Conservation (phyloP, 78 protist species). For the Polysphondylium violaceum region DNA sequence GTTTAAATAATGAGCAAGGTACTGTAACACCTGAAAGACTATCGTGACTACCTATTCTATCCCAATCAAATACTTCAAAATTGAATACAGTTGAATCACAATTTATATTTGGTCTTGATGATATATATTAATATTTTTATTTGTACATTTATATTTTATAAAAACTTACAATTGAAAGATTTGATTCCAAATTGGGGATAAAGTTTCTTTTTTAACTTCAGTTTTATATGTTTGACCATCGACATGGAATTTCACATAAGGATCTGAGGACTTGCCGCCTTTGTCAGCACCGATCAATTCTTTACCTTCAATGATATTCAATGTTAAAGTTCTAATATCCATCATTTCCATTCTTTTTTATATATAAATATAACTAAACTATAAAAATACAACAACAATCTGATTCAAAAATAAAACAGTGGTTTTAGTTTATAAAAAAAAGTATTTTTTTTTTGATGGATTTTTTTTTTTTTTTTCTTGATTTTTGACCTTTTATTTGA, state of each 20-base stretch:
- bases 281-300: conserved; percentile 22
- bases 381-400: too few species aligned
- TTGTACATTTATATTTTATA: not conserved
- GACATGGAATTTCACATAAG: conserved; percentile 12
- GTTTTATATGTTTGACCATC: conserved; percentile 18
- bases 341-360: too few species aligned
- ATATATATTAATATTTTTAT: not conserved
- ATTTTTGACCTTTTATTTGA: too few species aligned
- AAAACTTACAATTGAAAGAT: conserved; percentile 4
- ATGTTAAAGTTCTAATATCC: not conserved
- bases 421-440: too few species aligned
- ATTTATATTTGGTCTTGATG: not conserved
- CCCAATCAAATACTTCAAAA: conserved; percentile 44
- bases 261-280: conserved; percentile 6
- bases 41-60: conserved; percentile 35
- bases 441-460: too few species aligned
- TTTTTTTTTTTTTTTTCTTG: too few species aligned
- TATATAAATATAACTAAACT: too few species aligned
- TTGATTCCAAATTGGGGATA: conserved; percentile 48
- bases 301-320: conserved; percentile 25
- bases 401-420: too few species aligned
- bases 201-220: conserved; percentile 24
- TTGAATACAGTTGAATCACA: not conserved
- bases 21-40: not conserved
- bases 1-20: not conserved